phyloP scores from a whole-genome alignment of 2,329 filamentous ascomycete species.

The Penicillium sp. region DNA sequence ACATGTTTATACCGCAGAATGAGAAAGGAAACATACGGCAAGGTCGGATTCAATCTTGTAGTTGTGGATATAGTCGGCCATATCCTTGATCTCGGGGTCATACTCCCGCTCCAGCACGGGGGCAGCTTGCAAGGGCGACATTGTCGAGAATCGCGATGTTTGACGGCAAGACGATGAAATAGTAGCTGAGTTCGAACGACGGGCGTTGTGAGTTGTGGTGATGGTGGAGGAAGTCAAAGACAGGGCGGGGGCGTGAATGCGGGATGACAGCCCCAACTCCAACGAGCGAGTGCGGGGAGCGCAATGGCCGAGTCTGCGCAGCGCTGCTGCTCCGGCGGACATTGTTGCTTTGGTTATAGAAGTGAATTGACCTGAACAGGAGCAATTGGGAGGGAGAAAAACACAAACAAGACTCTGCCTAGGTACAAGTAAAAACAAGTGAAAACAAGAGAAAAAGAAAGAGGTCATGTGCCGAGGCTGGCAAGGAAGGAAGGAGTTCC shows the following conservation, averaged over 20 bases:
- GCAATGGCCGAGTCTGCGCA: slow-evolving; percentile 40
- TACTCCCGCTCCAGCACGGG: slow-evolving; percentile 54
- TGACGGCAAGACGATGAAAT: slow-evolving; percentile 3
- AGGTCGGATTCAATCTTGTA: slow-evolving; percentile 87
- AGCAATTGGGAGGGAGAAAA: background rate
- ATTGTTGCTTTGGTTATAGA: slow-evolving; percentile 19
- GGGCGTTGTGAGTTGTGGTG: slow-evolving; percentile 15
- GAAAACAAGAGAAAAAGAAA: background rate
- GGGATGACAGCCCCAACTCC: slow-evolving; percentile 37
- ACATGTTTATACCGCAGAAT: too few species aligned
- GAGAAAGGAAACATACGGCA: slow-evolving; percentile 60
- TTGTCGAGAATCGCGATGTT: slow-evolving; percentile 40
- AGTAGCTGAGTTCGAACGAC: slow-evolving; percentile 14
- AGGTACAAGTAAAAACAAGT: background rate
- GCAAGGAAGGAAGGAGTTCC: background rate
- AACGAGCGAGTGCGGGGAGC: slow-evolving; percentile 28
- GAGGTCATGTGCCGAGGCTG: slow-evolving; percentile 4
- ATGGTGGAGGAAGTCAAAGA: slow-evolving; percentile 22
- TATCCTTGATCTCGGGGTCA: slow-evolving; percentile 90
- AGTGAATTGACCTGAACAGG: background rate
- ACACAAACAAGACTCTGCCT: too few species aligned
- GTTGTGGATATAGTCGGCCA: slow-evolving; percentile 91
- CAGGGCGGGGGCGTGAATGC: slow-evolving; percentile 41
- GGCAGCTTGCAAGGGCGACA: slow-evolving; percentile 35
- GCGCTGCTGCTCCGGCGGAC: slow-evolving; percentile 38